Conservation (phyloP, 2,329 filamentous ascomycete genomes). For the Ascochyta pisi region DNA sequence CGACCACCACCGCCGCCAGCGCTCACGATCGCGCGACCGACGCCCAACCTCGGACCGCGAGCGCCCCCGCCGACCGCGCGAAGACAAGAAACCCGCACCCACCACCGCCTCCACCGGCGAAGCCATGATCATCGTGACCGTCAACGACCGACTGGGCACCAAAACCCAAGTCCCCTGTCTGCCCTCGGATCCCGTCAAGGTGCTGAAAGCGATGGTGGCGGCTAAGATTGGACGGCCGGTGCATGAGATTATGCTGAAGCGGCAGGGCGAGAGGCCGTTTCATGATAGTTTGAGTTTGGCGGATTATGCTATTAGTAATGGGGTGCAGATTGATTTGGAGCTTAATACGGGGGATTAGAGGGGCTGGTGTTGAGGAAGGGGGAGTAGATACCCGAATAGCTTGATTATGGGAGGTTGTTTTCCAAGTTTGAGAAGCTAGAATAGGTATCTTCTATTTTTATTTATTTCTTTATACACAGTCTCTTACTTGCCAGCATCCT, state of each 20-base stretch:
- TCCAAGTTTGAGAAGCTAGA: no score
- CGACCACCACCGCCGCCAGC: not conserved
- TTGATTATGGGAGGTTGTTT: no score
- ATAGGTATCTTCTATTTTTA: no score
- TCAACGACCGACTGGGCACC: constrained; percentile 96
- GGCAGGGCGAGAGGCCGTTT: constrained; percentile 91
- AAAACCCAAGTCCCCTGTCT: constrained; percentile 92
- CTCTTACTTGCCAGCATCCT: constrained; percentile 38
- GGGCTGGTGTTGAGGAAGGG: no score
- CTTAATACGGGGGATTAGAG: constrained; percentile 45
- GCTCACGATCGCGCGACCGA: constrained; percentile 7
- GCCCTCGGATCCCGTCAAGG: constrained; percentile 79
- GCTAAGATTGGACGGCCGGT: constrained; percentile 87
- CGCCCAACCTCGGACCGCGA: constrained; percentile 16
- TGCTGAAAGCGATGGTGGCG: constrained; percentile 92
- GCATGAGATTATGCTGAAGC: constrained; percentile 88
- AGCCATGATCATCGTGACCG: constrained; percentile 90
- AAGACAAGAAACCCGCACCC: constrained; percentile 37
- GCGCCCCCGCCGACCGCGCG: constrained; percentile 35
- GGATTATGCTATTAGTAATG: constrained; percentile 94
- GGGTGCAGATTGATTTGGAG: constrained; percentile 67
- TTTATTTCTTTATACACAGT: not conserved
- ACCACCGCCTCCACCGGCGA: constrained; percentile 56
- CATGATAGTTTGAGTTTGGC: constrained; percentile 87
- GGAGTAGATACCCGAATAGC: no score